These are phyloP conservation scores for Thraustotheca clavata DNA, from an alignment of 352 stramenopile genomes.

Conservation along the genomic window DNA sequence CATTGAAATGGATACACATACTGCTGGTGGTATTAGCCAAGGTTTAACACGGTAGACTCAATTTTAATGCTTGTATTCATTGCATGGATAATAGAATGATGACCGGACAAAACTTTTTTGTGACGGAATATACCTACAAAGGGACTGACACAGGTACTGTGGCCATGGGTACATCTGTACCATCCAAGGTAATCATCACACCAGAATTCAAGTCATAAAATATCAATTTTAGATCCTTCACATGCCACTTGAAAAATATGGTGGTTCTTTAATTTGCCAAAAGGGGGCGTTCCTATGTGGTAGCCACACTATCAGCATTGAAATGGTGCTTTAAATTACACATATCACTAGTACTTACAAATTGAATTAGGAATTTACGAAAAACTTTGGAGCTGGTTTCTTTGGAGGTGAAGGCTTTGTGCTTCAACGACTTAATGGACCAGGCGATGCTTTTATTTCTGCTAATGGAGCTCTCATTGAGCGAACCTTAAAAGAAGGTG, in stretches of 20 bases:
- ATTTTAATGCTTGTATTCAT: not conserved
- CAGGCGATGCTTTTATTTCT: constrained; percentile 87
- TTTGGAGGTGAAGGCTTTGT: constrained; percentile 95
- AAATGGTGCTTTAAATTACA: constrained; percentile 50
- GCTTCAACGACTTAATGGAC: constrained; percentile 84
- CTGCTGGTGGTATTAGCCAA: constrained; percentile 82
- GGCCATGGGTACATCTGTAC: constrained; percentile 83
- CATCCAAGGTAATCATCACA: constrained; percentile 38
- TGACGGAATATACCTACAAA: constrained; percentile 61
- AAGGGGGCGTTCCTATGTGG: constrained; percentile 89
- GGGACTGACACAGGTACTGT: constrained; percentile 65
- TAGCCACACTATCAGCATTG: constrained; percentile 86
- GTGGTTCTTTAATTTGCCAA: constrained; percentile 86
- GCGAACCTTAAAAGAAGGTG: constrained; percentile 75
- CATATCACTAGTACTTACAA: not conserved
- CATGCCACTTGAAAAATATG: constrained; percentile 82
- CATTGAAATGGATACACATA: constrained; percentile 87
- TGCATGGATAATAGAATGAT: constrained; percentile 48
- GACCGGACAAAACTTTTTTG: constrained; percentile 76
- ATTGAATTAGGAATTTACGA: constrained; percentile 71
- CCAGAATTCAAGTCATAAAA: not conserved
- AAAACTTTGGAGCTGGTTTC: constrained; percentile 85
- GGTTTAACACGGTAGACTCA: constrained; percentile 66
- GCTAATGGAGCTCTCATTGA: constrained; percentile 84
- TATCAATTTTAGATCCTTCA: constrained; percentile 83